phyloP scores from a whole-genome alignment of 495 filamentous ascomycete genomes.

The Aspergillus carlsbadensis region DNA sequence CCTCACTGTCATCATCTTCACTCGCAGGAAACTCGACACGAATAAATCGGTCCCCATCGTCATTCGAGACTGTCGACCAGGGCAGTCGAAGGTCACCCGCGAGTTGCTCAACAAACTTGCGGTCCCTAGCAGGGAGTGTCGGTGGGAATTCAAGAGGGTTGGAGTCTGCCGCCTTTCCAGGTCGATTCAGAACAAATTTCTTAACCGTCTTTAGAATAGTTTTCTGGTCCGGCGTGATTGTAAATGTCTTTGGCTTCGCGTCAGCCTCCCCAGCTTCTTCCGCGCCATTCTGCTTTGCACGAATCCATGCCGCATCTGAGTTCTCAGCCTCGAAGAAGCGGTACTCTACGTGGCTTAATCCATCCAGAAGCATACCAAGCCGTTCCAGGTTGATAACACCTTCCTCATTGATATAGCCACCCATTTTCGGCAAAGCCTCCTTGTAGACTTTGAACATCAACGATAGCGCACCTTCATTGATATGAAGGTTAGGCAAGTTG shows the following conservation, averaged over 20 bases:
- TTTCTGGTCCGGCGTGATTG: conserved; percentile 79
- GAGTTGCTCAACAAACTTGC: conserved; percentile 87
- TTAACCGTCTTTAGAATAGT: conserved; percentile 79
- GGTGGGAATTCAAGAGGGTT: conserved; percentile 68
- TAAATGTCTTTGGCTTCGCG: conserved; percentile 58
- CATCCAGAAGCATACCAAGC: conserved; percentile 74
- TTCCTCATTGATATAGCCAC: conserved; percentile 95
- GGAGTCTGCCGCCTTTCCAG: conserved; percentile 38
- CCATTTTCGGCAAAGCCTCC: conserved; percentile 77
- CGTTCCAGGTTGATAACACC: conserved; percentile 86
- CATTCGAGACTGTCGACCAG: conserved; percentile 78
- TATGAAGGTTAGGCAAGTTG: conserved; percentile 93
- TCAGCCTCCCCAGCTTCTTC: conserved; percentile 55
- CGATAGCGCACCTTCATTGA: conserved; percentile 94
- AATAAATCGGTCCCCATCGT: conserved; percentile 76
- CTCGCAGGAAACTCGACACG: conserved; percentile 66
- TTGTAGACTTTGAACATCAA: conserved; percentile 99
- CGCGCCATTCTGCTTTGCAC: conserved; percentile 59
- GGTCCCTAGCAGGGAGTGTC: conserved; percentile 77
- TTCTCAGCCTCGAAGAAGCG: conserved; percentile 88
- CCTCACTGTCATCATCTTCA: conserved; percentile 54
- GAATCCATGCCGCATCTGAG: conserved; percentile 87
- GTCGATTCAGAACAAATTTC: conserved; percentile 69
- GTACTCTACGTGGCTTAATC: conserved; percentile 81
- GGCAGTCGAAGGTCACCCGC: conserved; percentile 77